Base-by-base conservation (phyloP, 805 yeast genomes). In the Candida adriatica region DNA sequence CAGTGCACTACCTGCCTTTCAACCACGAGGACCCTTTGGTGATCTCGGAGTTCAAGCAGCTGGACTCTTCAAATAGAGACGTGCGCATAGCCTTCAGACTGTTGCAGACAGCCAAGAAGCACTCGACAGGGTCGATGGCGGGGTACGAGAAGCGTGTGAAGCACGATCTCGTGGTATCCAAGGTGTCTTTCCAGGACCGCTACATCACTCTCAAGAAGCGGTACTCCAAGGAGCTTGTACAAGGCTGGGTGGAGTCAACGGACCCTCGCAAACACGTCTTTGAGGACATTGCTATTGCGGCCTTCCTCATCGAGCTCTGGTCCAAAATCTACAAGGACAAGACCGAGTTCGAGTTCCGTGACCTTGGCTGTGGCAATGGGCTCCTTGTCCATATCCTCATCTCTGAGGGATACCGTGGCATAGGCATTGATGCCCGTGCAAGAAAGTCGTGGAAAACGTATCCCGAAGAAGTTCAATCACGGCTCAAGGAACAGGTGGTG, bases 361-460 rank as follows among this genome's bases (percentile, higher is more conserved):
- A 90, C 59, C 55, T 90, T 33, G 97, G 97, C 1, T 90, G 97
- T 60, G 97, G 97, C 6, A 90, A 90, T 58, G 97, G 97, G 7
- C 64, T 85, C 11, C 58, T 90, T 27, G 94, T 85, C 8, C 73
- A 84, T 45, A 71, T 90, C 17, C 61, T 90, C 29, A 59, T 70
- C 6, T 61, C 64, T 64, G 97, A 90, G 58, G 96, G 96, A 0
- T 83, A 73, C 46, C 61, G 49, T 21, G 96, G 97, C 3, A 54
- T 68, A 22, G 97, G 97, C 10, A 75, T 88, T 16, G 97, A 90
- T 59, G 96, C 95, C 0, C 65, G 97, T 27, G 73, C 75, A 4
- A 67, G 97, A 36, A 88, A 88, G 49, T 82, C 95, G 1, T 90
- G 97, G 97, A 57, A 60, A 2, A 64, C 70, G 2, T 88, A 79